Percentiles rank a stretch among this genome's conserved stretches.
These are phyloP conservation scores for Ochetophila trinervis DNA, from an alignment of 306 rosid genomes.

Conservation along the genomic window DNA sequence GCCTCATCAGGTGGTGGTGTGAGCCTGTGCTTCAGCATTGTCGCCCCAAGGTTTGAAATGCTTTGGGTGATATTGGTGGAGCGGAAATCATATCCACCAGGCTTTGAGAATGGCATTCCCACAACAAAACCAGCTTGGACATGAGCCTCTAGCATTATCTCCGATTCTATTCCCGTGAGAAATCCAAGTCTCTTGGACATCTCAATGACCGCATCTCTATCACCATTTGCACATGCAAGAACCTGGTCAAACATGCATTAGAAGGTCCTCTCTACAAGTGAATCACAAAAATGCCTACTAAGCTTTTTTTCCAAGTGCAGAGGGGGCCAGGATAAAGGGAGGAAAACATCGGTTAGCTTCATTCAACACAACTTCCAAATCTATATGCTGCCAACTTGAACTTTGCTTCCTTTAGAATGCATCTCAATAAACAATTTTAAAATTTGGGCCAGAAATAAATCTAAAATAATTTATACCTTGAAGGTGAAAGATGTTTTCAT, in stretches of 20 bases:
- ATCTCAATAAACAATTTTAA: not conserved
- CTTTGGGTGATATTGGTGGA: conserved; percentile 65
- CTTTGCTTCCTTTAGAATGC: no score
- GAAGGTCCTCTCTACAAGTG: conserved; percentile 1
- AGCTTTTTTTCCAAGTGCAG: no score
- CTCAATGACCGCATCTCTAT: conserved; percentile 66
- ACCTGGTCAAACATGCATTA: conserved; percentile 46
- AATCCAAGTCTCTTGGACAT: conserved; percentile 94
- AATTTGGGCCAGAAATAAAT: no score
- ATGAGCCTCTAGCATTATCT: conserved; percentile 86
- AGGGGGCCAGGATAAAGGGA: no score
- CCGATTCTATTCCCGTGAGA: conserved; percentile 80
- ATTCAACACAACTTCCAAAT: no score
- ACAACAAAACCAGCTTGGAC: conserved; percentile 93
- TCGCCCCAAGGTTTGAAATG: conserved; percentile 79
- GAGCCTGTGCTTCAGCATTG: conserved; percentile 89
- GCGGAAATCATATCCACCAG: conserved; percentile 67
- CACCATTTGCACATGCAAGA: conserved; percentile 75
- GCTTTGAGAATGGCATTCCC: conserved; percentile 78
- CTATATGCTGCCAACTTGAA: no score
- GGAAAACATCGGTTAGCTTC: no score
- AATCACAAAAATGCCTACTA: not conserved
- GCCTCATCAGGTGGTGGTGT: conserved; percentile 97
- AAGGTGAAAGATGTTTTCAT: conserved; percentile 1
- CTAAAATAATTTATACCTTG: not conserved